These are phyloP conservation scores for Aspergillus japonicus DNA, from an alignment of 2,329 filamentous ascomycete species.

Conservation along the genomic window DNA sequence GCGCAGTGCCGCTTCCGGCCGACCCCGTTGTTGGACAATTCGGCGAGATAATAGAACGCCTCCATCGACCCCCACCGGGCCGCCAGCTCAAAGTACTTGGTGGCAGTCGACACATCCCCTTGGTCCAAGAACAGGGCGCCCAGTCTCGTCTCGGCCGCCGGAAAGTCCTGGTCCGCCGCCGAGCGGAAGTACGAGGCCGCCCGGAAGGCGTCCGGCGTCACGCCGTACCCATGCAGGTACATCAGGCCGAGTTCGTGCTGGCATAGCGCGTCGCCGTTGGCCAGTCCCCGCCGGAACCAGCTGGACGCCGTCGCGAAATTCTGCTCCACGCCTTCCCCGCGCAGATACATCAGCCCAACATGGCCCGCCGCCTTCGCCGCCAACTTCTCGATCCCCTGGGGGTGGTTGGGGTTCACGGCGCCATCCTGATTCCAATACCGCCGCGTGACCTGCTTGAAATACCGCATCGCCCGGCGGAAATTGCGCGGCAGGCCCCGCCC, in stretches of 20 bases:
- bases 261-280: conserved; percentile 74
- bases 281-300: conserved; percentile 80
- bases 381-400: conserved; percentile 70
- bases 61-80: conserved; percentile 81
- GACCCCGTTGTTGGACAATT: conserved; percentile 77
- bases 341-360: conserved; percentile 83
- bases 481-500: conserved; percentile 72
- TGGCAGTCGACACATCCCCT: conserved; percentile 76
- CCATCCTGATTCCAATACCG: conserved; percentile 81
- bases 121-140: conserved; percentile 85
- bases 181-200: conserved; percentile 75
- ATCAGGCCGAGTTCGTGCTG: conserved; percentile 83
- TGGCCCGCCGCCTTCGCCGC: conserved; percentile 83
- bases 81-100: conserved; percentile 84
- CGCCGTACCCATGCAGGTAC: conserved; percentile 74
- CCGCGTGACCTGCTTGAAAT: conserved; percentile 76
- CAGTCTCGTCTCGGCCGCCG: conserved; percentile 77
- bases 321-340: conserved; percentile 79
- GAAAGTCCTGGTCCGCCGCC: conserved; percentile 78
- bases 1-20: conserved; percentile 76
- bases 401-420: conserved; percentile 68
- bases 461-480: conserved; percentile 69
- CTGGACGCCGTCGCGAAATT: conserved; percentile 71
- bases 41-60: conserved; percentile 87
- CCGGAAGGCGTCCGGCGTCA: conserved; percentile 65